Evolutionary conservation across 2,329 filamentous ascomycete genomes (phyloP).

Genomic region (Nothophoma quercina): DNA sequence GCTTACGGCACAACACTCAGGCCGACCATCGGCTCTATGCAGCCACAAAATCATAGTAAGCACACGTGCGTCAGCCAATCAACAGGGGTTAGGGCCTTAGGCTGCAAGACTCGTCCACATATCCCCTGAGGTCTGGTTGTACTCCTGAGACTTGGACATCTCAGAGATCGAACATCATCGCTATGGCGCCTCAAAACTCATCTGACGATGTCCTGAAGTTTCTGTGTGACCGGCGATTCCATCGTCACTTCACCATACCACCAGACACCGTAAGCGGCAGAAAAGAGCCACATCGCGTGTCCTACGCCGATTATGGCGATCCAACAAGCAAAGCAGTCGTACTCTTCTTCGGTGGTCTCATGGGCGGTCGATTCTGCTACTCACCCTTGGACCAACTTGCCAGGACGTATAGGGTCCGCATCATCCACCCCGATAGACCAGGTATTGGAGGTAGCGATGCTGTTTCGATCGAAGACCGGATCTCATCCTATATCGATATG

Average conservation of each 20-base stretch:
- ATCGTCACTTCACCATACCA: constrained; percentile 3
- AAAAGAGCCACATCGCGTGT: not conserved
- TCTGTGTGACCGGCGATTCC: constrained; percentile 21
- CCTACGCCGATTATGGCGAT: constrained; percentile 30
- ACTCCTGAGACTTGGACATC: too few species aligned
- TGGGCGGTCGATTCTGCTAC: constrained; percentile 26
- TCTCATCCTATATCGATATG: constrained; percentile 24
- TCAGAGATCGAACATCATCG: too few species aligned
- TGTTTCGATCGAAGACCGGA: constrained; percentile 22
- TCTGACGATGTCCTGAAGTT: constrained; percentile 1
- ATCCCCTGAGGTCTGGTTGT: too few species aligned
- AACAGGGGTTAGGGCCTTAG: too few species aligned
- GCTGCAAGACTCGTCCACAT: too few species aligned
- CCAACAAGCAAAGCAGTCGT: constrained; percentile 26
- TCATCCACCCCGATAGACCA: constrained; percentile 32
- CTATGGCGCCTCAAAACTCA: too few species aligned
- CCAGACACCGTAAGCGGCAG: not conserved
- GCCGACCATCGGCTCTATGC: too few species aligned
- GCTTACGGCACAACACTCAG: too few species aligned
- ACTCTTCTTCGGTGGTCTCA: constrained; percentile 31
- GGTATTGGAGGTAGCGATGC: constrained; percentile 30
- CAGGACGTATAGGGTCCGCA: constrained; percentile 22
- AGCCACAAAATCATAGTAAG: too few species aligned
- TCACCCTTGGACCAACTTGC: constrained; percentile 28
- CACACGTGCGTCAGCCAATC: too few species aligned